Base-by-base conservation (phyloP, 129 eudicot species). In the Pittosporum tobira region DNA sequence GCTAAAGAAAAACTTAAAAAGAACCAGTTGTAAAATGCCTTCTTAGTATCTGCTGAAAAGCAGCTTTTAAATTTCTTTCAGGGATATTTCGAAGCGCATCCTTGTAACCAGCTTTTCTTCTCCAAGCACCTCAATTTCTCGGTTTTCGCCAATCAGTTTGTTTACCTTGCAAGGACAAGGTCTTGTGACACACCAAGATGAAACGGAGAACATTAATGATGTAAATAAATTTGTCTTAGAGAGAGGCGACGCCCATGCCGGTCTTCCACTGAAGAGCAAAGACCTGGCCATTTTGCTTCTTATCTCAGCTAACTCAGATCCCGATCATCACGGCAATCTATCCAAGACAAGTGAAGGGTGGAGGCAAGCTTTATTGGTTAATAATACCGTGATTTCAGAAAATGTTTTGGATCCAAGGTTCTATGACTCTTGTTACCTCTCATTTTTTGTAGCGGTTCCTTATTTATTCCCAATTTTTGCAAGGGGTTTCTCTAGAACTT, bases 281-380 rank as follows among this genome's bases (percentile, higher is more conserved):
- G 85, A 91, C 67, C 62, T 83, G 57, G 79, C 84, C 25, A 67
- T 83, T 42, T 81, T 81, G 77, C 77, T 91, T 68, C 77, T 91
- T 31, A 66, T 80, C 46, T 76, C 87, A 27, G 72, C 83, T 27
- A 50, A 31, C 46, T 63, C 77, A 5, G 70, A 75, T 63, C 57
- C 73, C 16, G 68, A 73, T 65, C 52, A 12, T 48, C 66, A 63
- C 63, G 51, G 34, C 38, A 40, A 62, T 67, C 50, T 47, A 56
- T 59, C 77, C 48, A 46, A 34, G 25, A 25, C 61, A 22, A 62
- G n/a, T 71, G 81, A 74, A 66, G 69, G 63, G 60, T 91, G 99
- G 99, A 81, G 81, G 68, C 94, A 87, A 62, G 91, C 88, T 67
- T 64, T 91, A 38, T 55, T 91, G 71, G 76, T 80, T 23, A 79